Evolutionary conservation across 169 alveolate genomes (phyloP).

Genomic region (Babesia bigemina): DNA sequence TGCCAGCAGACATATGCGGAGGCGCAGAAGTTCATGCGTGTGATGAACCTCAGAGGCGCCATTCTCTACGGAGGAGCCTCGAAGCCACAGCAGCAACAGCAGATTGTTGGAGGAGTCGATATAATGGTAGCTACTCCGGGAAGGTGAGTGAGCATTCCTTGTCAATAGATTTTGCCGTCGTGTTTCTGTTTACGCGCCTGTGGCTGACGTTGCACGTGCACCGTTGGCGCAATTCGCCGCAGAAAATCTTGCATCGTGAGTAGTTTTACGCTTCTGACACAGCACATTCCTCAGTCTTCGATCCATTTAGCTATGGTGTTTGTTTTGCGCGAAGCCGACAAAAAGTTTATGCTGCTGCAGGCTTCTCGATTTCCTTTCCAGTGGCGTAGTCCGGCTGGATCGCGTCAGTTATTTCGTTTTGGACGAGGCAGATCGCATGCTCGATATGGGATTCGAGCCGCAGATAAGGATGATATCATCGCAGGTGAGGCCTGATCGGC

Average conservation of each 20-base stretch:
- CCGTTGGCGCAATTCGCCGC: background rate
- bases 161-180: background rate
- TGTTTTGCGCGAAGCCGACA: too few species aligned
- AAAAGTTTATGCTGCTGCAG: constrained; percentile 57
- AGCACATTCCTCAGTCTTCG: too few species aligned
- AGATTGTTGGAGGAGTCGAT: constrained; percentile 90
- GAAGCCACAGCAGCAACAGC: constrained; percentile 66
- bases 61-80: constrained; percentile 88
- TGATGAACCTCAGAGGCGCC: constrained; percentile 72
- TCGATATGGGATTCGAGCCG: constrained; percentile 96
- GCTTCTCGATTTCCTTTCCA: constrained; percentile 88
- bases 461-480: constrained; percentile 85
- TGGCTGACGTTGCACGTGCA: too few species aligned
- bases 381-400: constrained; percentile 82
- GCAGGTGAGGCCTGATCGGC: constrained; percentile 91
- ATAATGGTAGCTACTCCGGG: constrained; percentile 97
- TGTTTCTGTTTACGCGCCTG: background rate
- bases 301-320: too few species aligned
- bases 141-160: constrained; percentile 58
- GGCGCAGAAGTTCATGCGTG: constrained; percentile 71
- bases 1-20: constrained; percentile 85
- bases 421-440: constrained; percentile 98
- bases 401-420: constrained; percentile 91
- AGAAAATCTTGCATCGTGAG: background rate
- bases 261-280: too few species aligned